Evolutionary conservation across 164 flowering plant genomes (phyloP).

Genomic region (Taxillus chinensis): DNA sequence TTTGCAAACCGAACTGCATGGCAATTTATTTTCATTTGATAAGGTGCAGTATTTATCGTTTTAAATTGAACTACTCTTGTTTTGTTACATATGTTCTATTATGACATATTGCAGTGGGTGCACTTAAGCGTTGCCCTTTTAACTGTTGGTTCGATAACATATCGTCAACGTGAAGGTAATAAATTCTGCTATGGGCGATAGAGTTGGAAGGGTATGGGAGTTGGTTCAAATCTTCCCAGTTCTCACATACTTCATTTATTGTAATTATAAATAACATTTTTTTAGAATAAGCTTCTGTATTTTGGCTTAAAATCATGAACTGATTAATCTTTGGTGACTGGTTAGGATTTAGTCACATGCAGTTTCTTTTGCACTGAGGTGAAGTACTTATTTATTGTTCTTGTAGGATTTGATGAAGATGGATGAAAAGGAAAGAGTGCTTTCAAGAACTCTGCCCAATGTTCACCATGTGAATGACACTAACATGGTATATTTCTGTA

Average conservation of each 20-base stretch:
- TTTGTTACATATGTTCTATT: background rate
- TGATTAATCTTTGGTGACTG: background rate
- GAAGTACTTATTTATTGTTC: slow-evolving; percentile 3
- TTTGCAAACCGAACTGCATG: slow-evolving; percentile 38
- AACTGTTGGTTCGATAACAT: too few species aligned
- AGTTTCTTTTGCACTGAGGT: background rate
- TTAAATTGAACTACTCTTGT: background rate
- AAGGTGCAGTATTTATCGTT: slow-evolving; percentile 35
- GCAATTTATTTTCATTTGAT: slow-evolving; percentile 57
- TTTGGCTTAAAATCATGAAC: background rate
- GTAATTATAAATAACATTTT: background rate
- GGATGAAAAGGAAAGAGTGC: slow-evolving; percentile 56
- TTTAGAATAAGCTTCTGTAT: background rate
- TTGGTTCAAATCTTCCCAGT: too few species aligned
- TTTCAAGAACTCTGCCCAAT: slow-evolving; percentile 47
- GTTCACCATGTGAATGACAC: slow-evolving; percentile 74
- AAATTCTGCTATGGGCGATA: too few species aligned
- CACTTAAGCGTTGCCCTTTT: too few species aligned
- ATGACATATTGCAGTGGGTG: too few species aligned
- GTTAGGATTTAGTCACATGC: background rate
- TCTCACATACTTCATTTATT: too few species aligned
- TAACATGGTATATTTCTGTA: slow-evolving; percentile 39
- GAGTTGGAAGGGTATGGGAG: too few species aligned
- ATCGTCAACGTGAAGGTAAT: too few species aligned
- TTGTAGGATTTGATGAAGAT: slow-evolving; percentile 82